Conservation (phyloP, 1,284 basidiomycete genomes). For the Pyrrhoderma lamaoense region DNA sequence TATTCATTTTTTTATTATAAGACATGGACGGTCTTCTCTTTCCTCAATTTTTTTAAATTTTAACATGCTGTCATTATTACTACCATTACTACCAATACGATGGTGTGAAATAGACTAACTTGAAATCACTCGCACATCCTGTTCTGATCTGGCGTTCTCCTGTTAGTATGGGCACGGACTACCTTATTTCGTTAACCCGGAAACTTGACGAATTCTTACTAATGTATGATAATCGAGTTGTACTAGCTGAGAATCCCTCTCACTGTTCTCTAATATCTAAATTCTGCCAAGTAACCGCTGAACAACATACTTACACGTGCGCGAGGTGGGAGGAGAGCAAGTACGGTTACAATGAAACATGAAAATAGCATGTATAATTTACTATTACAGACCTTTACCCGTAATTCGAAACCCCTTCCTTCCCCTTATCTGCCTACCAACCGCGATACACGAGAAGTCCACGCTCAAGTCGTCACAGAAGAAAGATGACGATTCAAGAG, state of each 20-base stretch:
- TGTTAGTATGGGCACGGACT: too few species aligned
- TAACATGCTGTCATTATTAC: slow-evolving; percentile 2
- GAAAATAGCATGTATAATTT: too few species aligned
- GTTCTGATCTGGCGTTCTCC: too few species aligned
- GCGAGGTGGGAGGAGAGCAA: too few species aligned
- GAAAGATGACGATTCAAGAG: too few species aligned
- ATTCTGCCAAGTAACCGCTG: background rate
- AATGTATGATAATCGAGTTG: slow-evolving; percentile 1
- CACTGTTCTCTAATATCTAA: slow-evolving; percentile 2
- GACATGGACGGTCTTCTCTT: slow-evolving; percentile 3
- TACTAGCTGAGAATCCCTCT: background rate
- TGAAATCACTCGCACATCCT: background rate
- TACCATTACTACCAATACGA: slow-evolving; percentile 1
- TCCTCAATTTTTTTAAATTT: background rate
- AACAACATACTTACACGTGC: too few species aligned
- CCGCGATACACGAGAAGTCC: background rate
- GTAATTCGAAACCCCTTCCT: too few species aligned
- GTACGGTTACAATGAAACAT: too few species aligned
- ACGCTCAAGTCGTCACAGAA: too few species aligned
- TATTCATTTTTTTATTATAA: slow-evolving; percentile 4
- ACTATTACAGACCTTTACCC: too few species aligned
- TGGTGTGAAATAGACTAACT: background rate
- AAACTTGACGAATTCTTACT: background rate
- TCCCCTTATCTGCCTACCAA: background rate
- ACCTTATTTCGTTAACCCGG: background rate